A percentile compares a stretch with the other conserved stretches of the same genome.
Conservation (phyloP, 495 filamentous ascomycete species). For the Hypoxylon fuscum region DNA sequence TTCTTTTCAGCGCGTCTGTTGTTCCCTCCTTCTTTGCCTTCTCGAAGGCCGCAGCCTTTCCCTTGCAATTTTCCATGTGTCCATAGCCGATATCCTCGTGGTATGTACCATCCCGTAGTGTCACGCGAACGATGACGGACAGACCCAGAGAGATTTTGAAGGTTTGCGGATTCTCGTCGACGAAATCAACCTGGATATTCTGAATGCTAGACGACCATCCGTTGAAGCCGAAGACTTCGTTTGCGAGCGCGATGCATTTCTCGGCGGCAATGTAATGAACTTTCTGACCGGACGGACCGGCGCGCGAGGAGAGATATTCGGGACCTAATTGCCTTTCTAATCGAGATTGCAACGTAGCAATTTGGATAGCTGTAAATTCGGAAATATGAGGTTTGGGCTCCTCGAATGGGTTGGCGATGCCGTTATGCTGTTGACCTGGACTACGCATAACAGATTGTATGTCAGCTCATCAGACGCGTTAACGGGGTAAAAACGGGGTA, state of each 20-base stretch:
- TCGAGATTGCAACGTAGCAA: slow-evolving; percentile 84
- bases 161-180: slow-evolving; percentile 63
- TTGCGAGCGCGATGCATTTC: slow-evolving; percentile 94
- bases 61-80: slow-evolving; percentile 92
- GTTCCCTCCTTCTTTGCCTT: slow-evolving; percentile 98
- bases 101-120: slow-evolving; percentile 87
- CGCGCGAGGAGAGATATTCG: slow-evolving; percentile 88
- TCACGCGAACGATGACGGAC: slow-evolving; percentile 88
- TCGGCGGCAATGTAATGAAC: slow-evolving; percentile 92
- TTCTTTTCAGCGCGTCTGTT: slow-evolving; percentile 90
- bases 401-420: slow-evolving; percentile 77
- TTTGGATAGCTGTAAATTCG: slow-evolving; percentile 87
- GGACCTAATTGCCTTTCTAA: slow-evolving; percentile 96
- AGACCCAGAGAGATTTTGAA: slow-evolving; percentile 83
- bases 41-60: slow-evolving; percentile 92
- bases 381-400: slow-evolving; percentile 71
- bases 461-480: slow-evolving; percentile 21
- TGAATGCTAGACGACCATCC: slow-evolving; percentile 94
- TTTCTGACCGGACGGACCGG: slow-evolving; percentile 81
- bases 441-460: slow-evolving; percentile 59
- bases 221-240: slow-evolving; percentile 98
- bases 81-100: slow-evolving; percentile 98
- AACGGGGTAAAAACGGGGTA: not conserved
- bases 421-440: slow-evolving; percentile 79
- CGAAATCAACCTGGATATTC: slow-evolving; percentile 90